Evolutionary conservation across 495 filamentous ascomycete species (phyloP), one percentile per base, ranked within the genome.

Genomic region (Extremus antarcticus): DNA sequence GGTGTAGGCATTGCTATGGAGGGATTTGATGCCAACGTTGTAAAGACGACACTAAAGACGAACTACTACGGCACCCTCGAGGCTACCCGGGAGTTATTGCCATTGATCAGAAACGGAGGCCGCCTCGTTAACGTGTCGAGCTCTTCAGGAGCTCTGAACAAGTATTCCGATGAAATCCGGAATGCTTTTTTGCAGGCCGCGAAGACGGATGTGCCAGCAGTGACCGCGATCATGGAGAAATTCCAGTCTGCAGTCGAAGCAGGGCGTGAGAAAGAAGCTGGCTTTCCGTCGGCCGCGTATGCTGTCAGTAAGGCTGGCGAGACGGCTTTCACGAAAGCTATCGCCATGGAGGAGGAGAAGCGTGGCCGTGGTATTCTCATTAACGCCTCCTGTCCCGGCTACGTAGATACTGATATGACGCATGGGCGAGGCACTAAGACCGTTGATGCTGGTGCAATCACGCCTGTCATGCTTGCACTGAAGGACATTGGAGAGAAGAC

Each of bases 351-450:
- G 47, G 69, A 71, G 61, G 59, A 46, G 51, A 57, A 51, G 57
- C 62, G 58, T 48, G 65, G 62, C 3, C 59, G 63, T 1, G 63
- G 60, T 8, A 59, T 74, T 13, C 56, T 77, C 57, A 61, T 78
- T n/a, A 78, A 79, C 58, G 64, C 65, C 17, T 78, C 74, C 58
- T 78, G 76, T 68, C 76, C 76, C 0, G 76, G 76, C 8, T 60
- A 55, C 43, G 76, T 78, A 20, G 64, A 65, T 38, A 78, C 76
- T 43, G 76, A 78, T 61, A 76, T 79, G 76, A 76, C 75, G 23
- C 72, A 63, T 55, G 72, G 73, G 0, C 58, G 58, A 10, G 74
- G 74, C 10, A 22, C 48, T 11, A 74, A 71, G 68, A 74, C 65
- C 25, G 63, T 66, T 38, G 76, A 79, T 62, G 43, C 78, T 57